Evolutionary conservation across 164 flowering plant genomes (phyloP).

Genomic region (Vitis cinerea): DNA sequence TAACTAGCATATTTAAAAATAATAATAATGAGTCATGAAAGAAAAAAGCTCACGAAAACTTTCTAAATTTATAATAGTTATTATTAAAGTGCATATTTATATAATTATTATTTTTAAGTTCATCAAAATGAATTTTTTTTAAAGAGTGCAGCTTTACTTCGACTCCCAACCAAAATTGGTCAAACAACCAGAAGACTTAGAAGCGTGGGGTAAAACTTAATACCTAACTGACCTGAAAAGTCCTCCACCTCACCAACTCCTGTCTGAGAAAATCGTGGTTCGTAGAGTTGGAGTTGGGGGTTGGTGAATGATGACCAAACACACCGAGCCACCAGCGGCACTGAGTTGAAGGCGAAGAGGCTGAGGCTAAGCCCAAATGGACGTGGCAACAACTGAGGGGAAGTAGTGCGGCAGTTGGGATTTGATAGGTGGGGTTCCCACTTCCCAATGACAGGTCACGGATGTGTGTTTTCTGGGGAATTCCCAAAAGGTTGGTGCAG

Average conservation of each 20-base stretch:
- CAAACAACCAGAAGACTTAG: not conserved
- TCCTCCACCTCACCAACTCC: not conserved
- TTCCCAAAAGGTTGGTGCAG: slow-evolving; percentile 12
- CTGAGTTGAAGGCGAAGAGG: not conserved
- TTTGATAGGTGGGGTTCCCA: slow-evolving; percentile 9
- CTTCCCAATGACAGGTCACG: not conserved
- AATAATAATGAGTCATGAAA: too few species aligned
- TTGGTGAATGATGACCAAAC: not conserved
- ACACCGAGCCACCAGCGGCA: not conserved
- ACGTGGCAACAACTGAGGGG: too few species aligned
- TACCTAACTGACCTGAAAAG: too few species aligned
- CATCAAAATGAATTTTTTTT: too few species aligned
- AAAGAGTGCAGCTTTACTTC: too few species aligned
- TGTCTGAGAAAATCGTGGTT: not conserved
- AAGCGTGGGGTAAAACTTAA: too few species aligned
- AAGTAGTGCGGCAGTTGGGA: slow-evolving; percentile 7
- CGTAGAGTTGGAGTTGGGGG: too few species aligned
- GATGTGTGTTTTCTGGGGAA: too few species aligned
- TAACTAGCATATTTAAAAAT: too few species aligned
- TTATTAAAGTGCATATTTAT: not conserved
- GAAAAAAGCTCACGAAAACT: too few species aligned
- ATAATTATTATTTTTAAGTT: not conserved
- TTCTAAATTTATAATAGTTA: too few species aligned
- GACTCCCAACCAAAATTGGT: not conserved
- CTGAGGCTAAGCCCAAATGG: too few species aligned